A percentile compares a stretch with the other conserved stretches of the same genome.
phyloP scores from a whole-genome alignment of 768 basidiomycete species.

The Lactarius vividus region DNA sequence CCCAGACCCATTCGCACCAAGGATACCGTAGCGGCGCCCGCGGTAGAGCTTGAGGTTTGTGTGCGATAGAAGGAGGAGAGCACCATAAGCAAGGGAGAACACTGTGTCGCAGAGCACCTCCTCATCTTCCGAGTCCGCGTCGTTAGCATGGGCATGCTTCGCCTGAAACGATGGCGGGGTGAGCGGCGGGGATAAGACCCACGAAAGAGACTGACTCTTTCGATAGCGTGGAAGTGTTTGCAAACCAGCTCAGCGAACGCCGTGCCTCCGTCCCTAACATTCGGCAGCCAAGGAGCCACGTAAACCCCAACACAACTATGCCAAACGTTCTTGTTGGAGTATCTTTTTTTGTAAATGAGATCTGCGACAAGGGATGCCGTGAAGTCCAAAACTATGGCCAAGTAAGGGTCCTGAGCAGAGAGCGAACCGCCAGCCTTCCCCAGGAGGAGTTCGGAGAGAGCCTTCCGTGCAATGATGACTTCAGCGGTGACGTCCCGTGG shows the following conservation, averaged over 20 bases:
- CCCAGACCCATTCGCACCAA: conserved; percentile 94
- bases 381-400: conserved; percentile 65
- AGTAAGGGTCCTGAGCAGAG: conserved; percentile 51
- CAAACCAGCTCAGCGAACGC: conserved; percentile 64
- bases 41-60: conserved; percentile 86
- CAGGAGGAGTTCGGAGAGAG: conserved; percentile 61
- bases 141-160: conserved; percentile 48
- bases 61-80: conserved; percentile 90
- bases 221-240: conserved; percentile 71
- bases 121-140: conserved; percentile 62
- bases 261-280: conserved; percentile 42
- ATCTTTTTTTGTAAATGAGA: conserved; percentile 60
- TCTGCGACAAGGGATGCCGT: conserved; percentile 75
- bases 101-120: conserved; percentile 89
- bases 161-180: conserved; percentile 40
- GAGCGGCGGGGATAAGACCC: conserved; percentile 9
- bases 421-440: conserved; percentile 44
- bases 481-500: conserved; percentile 69
- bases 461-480: conserved; percentile 51
- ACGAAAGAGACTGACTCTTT: conserved; percentile 45
- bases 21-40: conserved; percentile 91
- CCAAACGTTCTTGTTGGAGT: conserved; percentile 57
- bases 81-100: conserved; percentile 95
- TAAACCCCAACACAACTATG: conserved; percentile 69
- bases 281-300: conserved; percentile 63